Conservation (phyloP, 2,329 filamentous ascomycete genomes). For the Allantophomopsis cytisporea region DNA sequence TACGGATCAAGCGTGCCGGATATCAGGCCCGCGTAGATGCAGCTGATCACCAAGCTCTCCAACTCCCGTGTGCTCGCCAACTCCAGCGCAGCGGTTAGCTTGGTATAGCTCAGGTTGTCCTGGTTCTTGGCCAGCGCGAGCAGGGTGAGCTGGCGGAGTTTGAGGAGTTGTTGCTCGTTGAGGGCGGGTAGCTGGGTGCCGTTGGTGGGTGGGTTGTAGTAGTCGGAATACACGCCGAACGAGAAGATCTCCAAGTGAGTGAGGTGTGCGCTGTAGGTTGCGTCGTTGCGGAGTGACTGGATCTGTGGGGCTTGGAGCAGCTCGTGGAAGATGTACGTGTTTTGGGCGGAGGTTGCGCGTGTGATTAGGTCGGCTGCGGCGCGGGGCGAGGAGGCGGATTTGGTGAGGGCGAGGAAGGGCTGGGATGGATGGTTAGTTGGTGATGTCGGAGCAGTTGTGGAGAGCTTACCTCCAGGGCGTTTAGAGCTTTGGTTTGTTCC, state of each 20-base stretch:
- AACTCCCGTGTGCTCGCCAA: constrained; percentile 56
- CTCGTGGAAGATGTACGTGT: constrained; percentile 89
- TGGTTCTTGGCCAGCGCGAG: constrained; percentile 63
- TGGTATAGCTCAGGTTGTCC: constrained; percentile 56
- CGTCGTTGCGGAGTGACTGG: constrained; percentile 51
- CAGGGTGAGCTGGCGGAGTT: constrained; percentile 84
- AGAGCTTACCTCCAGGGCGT: constrained; percentile 42
- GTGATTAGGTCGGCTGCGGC: constrained; percentile 76
- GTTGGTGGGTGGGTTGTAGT: constrained; percentile 24
- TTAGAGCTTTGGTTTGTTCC: constrained; percentile 60
- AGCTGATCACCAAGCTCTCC: constrained; percentile 74
- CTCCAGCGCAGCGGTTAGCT: constrained; percentile 52
- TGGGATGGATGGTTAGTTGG: constrained; percentile 29
- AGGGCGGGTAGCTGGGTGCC: constrained; percentile 52
- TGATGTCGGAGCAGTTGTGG: neutral
- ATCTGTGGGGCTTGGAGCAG: constrained; percentile 74
- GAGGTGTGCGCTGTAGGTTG: constrained; percentile 51
- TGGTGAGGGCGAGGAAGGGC: constrained; percentile 83
- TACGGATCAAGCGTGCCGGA: constrained; percentile 73
- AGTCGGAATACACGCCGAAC: constrained; percentile 77
- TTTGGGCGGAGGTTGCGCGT: constrained; percentile 77
- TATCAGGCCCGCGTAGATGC: constrained; percentile 77
- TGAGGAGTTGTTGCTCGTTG: constrained; percentile 58
- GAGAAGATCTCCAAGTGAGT: constrained; percentile 78
- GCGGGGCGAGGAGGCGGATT: constrained; percentile 70